Base-by-base conservation (phyloP, 177 flowering plant species). In the Vitis hybrid region DNA sequence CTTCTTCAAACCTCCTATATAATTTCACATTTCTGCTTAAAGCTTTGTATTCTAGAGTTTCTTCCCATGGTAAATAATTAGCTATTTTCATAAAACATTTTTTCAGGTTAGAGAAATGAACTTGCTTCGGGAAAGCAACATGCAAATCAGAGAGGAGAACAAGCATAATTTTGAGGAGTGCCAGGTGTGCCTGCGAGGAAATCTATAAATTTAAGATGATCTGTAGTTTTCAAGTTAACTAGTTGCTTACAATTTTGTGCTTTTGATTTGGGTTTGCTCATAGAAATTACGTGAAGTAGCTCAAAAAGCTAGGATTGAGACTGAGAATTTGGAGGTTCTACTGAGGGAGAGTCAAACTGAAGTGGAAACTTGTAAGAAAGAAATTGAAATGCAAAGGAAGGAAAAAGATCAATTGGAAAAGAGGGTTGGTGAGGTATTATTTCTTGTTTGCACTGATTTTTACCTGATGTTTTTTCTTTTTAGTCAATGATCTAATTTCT, bases 61-160 rank as follows among this genome's bases (percentile, higher is more conserved):
- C 29, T 19, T 10, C n/a, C 45, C 45, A 8, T 22, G 11, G 26
- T 10, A 10, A 60, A 60, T 13, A 3, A 9, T 60, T 22, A 31
- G 48, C 9, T 14, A 31, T 69, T 29, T 53, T 62, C 2, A 48
- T 70, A 19, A 16, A 60, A 59, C 16, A 39, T 19, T 50, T 49
- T 65, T 67, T 51, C 82, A 92, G 97, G 86, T 90, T 63, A 85
- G 86, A 58, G 98, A 95, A 73, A 76, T 93, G 75, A 93, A 83
- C 69, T 78, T 95, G 80, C 97, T 95, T 68, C 93, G 99, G 60
- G 99, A 95, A 81, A 95, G 99, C 78, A 95, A 95, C 69, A 66
- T 80, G 72, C 99, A 95, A 73, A 94, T 95, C 15, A 83, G 98
- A 72, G 98, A 91, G 78, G 99, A 95, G 75, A 95, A 91, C 79